phyloP scores from a whole-genome alignment of 305 asterid species.

The Fraxinus nigra region DNA sequence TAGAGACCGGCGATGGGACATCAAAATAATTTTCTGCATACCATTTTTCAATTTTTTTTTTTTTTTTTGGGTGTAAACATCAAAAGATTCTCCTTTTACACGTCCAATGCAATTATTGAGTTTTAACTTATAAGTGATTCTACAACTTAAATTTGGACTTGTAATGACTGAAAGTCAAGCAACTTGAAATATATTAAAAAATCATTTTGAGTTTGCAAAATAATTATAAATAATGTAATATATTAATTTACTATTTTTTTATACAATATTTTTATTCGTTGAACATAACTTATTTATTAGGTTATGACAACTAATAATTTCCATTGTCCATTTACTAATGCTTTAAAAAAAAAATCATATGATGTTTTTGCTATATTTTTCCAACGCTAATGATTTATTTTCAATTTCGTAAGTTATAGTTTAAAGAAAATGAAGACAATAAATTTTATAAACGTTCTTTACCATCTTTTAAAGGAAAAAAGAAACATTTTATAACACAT shows the following conservation, averaged over 20 bases:
- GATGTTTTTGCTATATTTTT: not conserved
- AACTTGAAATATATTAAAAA: slow-evolving; percentile 1
- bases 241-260: too few species aligned
- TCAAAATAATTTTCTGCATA: not conserved
- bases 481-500: too few species aligned
- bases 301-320: not conserved
- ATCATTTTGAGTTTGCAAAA: not conserved
- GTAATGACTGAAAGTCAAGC: not conserved
- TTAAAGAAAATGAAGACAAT: not conserved
- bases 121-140: slow-evolving; percentile 9
- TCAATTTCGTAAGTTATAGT: too few species aligned
- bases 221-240: too few species aligned
- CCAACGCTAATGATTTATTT: not conserved
- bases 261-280: not conserved
- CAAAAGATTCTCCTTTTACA: not conserved
- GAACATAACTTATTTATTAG: not conserved
- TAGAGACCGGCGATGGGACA: not conserved
- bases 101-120: not conserved
- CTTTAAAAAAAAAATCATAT: too few species aligned
- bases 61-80: slow-evolving; percentile 3
- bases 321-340: not conserved
- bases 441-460: too few species aligned
- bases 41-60: not conserved
- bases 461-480: not conserved
- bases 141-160: not conserved